Conservation (phyloP, 148 eudicot genomes). For the Linanthus parryae region DNA sequence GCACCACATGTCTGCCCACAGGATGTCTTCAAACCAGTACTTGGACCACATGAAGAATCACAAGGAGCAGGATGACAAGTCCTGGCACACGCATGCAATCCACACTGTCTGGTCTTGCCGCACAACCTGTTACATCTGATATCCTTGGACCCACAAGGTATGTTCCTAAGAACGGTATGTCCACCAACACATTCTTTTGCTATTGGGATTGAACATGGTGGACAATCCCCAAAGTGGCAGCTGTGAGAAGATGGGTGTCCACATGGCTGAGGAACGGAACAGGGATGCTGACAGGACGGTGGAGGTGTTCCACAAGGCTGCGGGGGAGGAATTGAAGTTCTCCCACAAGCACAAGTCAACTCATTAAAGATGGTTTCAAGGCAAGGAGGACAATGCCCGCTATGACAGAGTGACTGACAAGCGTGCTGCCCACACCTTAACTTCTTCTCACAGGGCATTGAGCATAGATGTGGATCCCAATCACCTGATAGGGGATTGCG, state of each 20-base stretch:
- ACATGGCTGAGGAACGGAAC: constrained; percentile 85
- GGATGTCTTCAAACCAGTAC: constrained; percentile 36
- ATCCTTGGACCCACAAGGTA: constrained; percentile 97
- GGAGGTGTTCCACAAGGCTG: constrained; percentile 89
- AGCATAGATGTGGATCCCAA: constrained; percentile 83
- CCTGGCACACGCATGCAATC: constrained; percentile 86
- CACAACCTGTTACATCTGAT: constrained; percentile 81
- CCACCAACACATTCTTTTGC: constrained; percentile 95
- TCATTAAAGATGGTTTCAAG: constrained; percentile 83
- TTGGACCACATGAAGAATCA: constrained; percentile 45
- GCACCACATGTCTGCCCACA: constrained; percentile 95
- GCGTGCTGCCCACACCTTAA: constrained; percentile 91
- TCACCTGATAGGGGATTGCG: constrained; percentile 28
- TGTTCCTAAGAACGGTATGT: constrained; percentile 82
- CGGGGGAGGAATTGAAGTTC: constrained; percentile 87
- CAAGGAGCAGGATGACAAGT: constrained; percentile 80
- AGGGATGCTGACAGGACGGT: constrained; percentile 79
- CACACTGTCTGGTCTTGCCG: constrained; percentile 85
- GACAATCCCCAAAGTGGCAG: constrained; percentile 96
- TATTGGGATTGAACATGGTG: constrained; percentile 80
- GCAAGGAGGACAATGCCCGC: constrained; percentile 99
- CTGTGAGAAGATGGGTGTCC: constrained; percentile 88
- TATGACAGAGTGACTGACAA: constrained; percentile 74
- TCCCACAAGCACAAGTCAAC: constrained; percentile 85
- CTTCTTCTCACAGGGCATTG: constrained; percentile 89